Evolutionary conservation across 305 asterid genomes (phyloP).

Genomic region (Solanum aculeatissimum): DNA sequence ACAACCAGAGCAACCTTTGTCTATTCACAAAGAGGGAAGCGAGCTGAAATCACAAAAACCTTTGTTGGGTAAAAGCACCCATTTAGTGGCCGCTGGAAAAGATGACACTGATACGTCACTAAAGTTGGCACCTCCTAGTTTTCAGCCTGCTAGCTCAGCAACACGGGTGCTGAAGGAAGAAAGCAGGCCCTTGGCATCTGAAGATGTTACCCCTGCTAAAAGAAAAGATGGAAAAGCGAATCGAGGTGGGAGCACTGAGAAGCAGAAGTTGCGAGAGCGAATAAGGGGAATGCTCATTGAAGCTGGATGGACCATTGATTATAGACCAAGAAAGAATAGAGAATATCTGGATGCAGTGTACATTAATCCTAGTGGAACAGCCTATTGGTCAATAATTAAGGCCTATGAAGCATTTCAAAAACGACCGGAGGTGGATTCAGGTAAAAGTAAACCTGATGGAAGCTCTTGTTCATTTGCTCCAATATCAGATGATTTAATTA

Average conservation of each 20-base stretch:
- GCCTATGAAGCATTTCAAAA: constrained; percentile 89
- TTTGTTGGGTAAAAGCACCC: constrained; percentile 23
- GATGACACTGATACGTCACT: constrained; percentile 52
- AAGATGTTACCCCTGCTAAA: constrained; percentile 20
- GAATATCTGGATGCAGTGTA: constrained; percentile 90
- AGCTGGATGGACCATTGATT: constrained; percentile 88
- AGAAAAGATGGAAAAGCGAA: constrained; percentile 44
- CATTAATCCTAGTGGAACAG: constrained; percentile 77
- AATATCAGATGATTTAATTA: constrained; percentile 66
- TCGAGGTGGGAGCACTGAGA: constrained; percentile 85
- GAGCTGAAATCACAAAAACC: constrained; percentile 33
- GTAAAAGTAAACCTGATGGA: constrained; percentile 23
- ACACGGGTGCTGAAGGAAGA: constrained; percentile 50
- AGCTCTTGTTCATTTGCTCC: constrained; percentile 52
- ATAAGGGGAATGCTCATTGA: constrained; percentile 71
- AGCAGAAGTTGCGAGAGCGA: constrained; percentile 70
- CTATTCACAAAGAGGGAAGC: constrained; percentile 26
- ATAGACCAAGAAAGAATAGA: constrained; percentile 81
- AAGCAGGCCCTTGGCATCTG: constrained; percentile 17
- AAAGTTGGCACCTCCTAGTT: constrained; percentile 52
- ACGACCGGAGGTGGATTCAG: constrained; percentile 41
- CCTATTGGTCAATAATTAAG: constrained; percentile 89
- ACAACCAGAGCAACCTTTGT: constrained; percentile 23
- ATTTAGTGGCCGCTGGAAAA: constrained; percentile 22
- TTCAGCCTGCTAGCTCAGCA: constrained; percentile 35